Percentiles rank a stretch among this genome's conserved stretches.
phyloP scores from a whole-genome alignment of 805 yeast genomes.

The Kodamaea fukazawae region DNA sequence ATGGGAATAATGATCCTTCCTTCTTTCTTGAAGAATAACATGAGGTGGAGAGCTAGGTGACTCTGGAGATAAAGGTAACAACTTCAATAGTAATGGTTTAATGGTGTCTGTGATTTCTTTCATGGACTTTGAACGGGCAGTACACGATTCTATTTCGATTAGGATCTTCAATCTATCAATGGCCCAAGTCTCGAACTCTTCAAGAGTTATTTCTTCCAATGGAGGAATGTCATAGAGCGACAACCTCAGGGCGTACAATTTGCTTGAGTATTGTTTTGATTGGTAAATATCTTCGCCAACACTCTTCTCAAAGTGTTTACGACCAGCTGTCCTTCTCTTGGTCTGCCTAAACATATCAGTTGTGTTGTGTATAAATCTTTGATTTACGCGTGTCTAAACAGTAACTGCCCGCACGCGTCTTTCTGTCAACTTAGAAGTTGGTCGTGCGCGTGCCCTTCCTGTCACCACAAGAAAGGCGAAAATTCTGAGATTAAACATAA shows the following conservation, averaged over 20 bases:
- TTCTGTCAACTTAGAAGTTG: neutral
- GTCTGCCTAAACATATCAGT: constrained; percentile 59
- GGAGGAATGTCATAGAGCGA: constrained; percentile 81
- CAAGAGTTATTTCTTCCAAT: constrained; percentile 78
- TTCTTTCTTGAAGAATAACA: constrained; percentile 54
- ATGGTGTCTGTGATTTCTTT: constrained; percentile 66
- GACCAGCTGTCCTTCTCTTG: constrained; percentile 72
- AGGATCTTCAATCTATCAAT: constrained; percentile 82
- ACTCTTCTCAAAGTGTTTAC: constrained; percentile 57
- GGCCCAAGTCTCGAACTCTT: constrained; percentile 94
- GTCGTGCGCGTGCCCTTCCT: neutral
- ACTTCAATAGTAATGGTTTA: constrained; percentile 61
- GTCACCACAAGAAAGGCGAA: neutral
- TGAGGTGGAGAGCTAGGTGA: constrained; percentile 31
- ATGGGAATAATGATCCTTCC: constrained; percentile 91
- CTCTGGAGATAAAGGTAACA: constrained; percentile 57
- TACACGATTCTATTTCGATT: constrained; percentile 77
- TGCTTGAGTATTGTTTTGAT: constrained; percentile 26
- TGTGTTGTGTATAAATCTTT: neutral
- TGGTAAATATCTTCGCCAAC: constrained; percentile 24
- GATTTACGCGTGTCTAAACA: constrained; percentile 3
- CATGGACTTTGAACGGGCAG: constrained; percentile 58
- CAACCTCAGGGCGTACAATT: constrained; percentile 56
- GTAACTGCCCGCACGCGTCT: neutral
- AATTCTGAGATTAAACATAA: neutral